These are phyloP conservation scores for Cladophialophora exuberans DNA, from an alignment of 2,329 filamentous ascomycete genomes.

Conservation along the genomic window DNA sequence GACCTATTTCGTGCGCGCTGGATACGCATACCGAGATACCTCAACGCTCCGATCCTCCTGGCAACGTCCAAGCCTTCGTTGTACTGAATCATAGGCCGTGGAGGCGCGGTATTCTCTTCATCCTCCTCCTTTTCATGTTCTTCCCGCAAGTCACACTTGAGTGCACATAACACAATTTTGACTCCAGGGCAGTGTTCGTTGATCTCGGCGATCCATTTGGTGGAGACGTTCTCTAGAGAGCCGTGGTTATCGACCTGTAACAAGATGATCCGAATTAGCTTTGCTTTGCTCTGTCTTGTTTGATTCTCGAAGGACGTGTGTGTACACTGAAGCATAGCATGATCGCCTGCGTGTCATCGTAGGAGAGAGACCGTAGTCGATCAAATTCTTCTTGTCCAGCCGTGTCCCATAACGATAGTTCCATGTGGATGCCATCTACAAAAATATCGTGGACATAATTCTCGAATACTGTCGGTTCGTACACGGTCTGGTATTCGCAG, in stretches of 20 bases:
- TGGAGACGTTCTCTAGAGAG: slow-evolving; percentile 96
- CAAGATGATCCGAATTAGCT: too few species aligned
- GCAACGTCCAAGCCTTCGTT: slow-evolving; percentile 90
- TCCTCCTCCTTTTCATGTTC: slow-evolving; percentile 72
- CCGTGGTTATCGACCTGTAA: slow-evolving; percentile 87
- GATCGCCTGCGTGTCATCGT: slow-evolving; percentile 96
- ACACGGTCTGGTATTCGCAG: slow-evolving; percentile 37
- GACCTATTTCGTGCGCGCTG: not conserved
- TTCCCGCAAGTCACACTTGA: slow-evolving; percentile 96
- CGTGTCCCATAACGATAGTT: slow-evolving; percentile 97
- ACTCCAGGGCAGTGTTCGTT: slow-evolving; percentile 96
- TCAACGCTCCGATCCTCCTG: slow-evolving; percentile 84
- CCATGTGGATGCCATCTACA: slow-evolving; percentile 95
- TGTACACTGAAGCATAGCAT: slow-evolving; percentile 95
- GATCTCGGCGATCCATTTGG: slow-evolving; percentile 98
- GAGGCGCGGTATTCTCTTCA: slow-evolving; percentile 38
- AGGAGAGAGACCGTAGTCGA: slow-evolving; percentile 89
- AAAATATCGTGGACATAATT: slow-evolving; percentile 99
- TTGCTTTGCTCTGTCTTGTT: not conserved
- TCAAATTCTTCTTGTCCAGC: slow-evolving; percentile 99
- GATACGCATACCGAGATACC: slow-evolving; percentile 73
- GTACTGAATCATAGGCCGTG: slow-evolving; percentile 71
- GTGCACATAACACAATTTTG: slow-evolving; percentile 89
- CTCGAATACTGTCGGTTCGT: slow-evolving; percentile 57
- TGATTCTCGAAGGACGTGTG: too few species aligned